These are phyloP conservation scores for Rhododendron griersonianum DNA, from an alignment of 148 eudicot species.

Conservation along the genomic window DNA sequence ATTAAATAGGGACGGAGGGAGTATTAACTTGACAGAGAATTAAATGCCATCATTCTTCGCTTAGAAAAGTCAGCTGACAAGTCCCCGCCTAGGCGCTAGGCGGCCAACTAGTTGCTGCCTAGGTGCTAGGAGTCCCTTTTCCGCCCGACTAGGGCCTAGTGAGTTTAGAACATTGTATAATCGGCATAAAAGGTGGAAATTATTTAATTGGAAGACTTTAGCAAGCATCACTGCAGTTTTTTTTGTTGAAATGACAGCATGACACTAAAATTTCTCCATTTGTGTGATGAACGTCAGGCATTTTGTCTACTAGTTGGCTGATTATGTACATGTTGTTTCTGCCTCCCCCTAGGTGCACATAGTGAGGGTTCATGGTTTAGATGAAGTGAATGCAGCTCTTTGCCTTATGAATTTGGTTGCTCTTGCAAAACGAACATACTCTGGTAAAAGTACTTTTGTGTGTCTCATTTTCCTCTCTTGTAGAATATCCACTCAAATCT, in stretches of 20 bases:
- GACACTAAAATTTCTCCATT: neutral
- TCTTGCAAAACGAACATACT: slow-evolving; percentile 11
- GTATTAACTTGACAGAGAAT: neutral
- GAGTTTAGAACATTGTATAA: neutral
- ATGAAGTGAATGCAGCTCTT: slow-evolving; percentile 42
- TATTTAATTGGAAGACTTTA: neutral
- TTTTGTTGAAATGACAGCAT: neutral
- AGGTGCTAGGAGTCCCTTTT: neutral
- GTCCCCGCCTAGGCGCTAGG: neutral
- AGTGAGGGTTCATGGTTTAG: slow-evolving; percentile 45
- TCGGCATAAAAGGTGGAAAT: neutral
- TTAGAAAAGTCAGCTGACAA: neutral
- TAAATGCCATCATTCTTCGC: neutral
- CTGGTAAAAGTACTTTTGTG: slow-evolving; percentile 18
- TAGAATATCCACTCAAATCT: neutral
- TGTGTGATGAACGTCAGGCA: neutral
- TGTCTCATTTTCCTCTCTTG: neutral
- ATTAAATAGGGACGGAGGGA: too few species aligned
- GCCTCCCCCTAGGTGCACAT: slow-evolving; percentile 32
- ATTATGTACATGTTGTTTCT: neutral
- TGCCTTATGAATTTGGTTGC: slow-evolving; percentile 32
- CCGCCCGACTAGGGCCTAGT: neutral
- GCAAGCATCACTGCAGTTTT: neutral
- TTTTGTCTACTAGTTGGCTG: neutral
- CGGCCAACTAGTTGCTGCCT: neutral